A percentile compares a stretch with the other conserved stretches of the same genome.
phyloP scores from a whole-genome alignment of 768 basidiomycete species.

The Russula olivacea region DNA sequence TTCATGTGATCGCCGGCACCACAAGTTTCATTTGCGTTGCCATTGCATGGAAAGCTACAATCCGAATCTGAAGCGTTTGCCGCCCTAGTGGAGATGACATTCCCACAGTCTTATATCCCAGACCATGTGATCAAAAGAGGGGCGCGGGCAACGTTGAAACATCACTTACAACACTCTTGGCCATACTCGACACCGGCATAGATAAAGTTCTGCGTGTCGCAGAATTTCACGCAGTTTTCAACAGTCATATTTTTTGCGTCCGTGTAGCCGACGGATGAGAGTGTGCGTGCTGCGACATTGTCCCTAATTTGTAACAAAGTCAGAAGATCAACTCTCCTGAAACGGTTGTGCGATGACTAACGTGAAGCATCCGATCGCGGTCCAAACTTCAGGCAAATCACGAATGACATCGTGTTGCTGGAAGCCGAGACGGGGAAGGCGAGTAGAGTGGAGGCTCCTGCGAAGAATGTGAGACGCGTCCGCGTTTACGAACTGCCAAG shows the following conservation, averaged over 20 bases:
- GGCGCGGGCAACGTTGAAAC: neutral
- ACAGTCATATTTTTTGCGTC: slow-evolving; percentile 56
- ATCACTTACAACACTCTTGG: slow-evolving; percentile 54
- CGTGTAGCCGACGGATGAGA: slow-evolving; percentile 43
- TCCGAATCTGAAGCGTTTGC: slow-evolving; percentile 43
- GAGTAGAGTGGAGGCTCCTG: neutral
- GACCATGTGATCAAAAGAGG: slow-evolving; percentile 5
- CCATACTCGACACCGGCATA: slow-evolving; percentile 70
- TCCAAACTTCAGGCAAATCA: slow-evolving; percentile 52
- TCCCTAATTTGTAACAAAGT: slow-evolving; percentile 42
- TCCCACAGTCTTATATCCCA: slow-evolving; percentile 52
- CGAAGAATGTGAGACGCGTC: neutral
- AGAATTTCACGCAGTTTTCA: slow-evolving; percentile 44
- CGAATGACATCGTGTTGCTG: slow-evolving; percentile 12
- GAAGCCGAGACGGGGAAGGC: slow-evolving; percentile 7
- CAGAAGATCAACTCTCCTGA: slow-evolving; percentile 26
- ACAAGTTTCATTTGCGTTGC: slow-evolving; percentile 51
- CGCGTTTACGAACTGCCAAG: slow-evolving; percentile 4
- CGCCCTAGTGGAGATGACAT: slow-evolving; percentile 43
- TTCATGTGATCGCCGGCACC: slow-evolving; percentile 56
- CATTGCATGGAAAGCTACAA: slow-evolving; percentile 58
- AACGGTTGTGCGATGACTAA: slow-evolving; percentile 29
- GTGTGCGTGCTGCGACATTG: slow-evolving; percentile 50
- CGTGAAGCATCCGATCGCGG: slow-evolving; percentile 57
- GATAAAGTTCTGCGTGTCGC: slow-evolving; percentile 42